Base-by-base conservation (phyloP, 2,329 filamentous ascomycete genomes). In the Pseudohalonectria lignicola region DNA sequence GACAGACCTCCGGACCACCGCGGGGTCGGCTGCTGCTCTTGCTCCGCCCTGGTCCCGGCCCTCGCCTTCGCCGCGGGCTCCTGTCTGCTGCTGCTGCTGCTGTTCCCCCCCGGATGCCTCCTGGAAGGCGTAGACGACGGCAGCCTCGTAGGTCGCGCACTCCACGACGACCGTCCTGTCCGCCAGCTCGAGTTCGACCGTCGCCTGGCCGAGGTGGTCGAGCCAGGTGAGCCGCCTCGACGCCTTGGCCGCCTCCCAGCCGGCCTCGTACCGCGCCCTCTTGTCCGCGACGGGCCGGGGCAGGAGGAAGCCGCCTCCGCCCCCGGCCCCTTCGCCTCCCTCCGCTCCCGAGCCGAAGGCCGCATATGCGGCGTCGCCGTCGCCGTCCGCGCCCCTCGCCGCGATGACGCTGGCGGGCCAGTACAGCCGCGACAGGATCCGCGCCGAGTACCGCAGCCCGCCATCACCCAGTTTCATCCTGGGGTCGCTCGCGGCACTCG, bases 171-270 rank as follows among this genome's bases (percentile, higher is more conserved):
- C 67, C 0, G 71, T 75, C 17, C 92, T 80, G 57, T 96, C 92
- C 47, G 82, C 74, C 2, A 98, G 67, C 47, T 90, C 82, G 2
- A 98, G 70, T 45, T 85, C 82, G 8, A 98, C 79, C 1, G 73
- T 79, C 12, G 85, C 86, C 43, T 81, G 78, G 2, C 88, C 90
- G 1, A 94, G 66, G 9, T 84, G 79, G 47, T 88, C 80, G 37
- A 93, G 70, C 88, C 90, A 96, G 31, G 80, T 85, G 26, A 98
- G 72, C 59, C 90, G 94, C 37, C 90, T 79, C 39, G 83, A 81
- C 20, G 81, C 71, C 54, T 95, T 95, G 48, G 92, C 74, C 5
- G 69, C 66, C 51, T 88, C 80, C 52, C 94, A 96, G 12, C 80
- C 80, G 5, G 67, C 57, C 40, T 82, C 79, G 56, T 94, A 96